Evolutionary conservation across 2,329 filamentous ascomycete species (phyloP).

Genomic region (Chaetomium sp.): DNA sequence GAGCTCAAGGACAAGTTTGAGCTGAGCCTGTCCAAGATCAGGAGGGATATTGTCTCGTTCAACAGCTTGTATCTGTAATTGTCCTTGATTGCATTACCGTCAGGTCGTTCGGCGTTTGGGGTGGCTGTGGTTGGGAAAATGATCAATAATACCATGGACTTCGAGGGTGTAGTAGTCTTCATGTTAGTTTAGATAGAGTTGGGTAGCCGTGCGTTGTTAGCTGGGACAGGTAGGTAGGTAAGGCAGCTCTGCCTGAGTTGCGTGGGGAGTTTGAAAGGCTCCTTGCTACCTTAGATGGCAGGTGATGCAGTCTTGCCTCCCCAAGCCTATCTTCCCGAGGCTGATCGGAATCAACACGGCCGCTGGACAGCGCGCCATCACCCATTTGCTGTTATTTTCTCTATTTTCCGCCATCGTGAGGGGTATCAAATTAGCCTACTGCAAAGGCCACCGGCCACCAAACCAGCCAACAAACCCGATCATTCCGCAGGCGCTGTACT

Average conservation of each 20-base stretch:
- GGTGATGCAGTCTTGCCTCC: neutral
- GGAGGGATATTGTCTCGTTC: conserved; percentile 77
- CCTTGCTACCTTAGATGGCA: neutral
- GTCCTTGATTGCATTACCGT: conserved; percentile 4
- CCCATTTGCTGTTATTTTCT: conserved; percentile 9
- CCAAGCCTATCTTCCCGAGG: neutral
- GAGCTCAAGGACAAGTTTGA: conserved; percentile 94
- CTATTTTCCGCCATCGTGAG: neutral
- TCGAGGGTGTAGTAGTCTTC: neutral
- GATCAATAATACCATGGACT: conserved; percentile 12
- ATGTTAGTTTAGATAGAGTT: neutral
- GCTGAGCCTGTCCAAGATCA: conserved; percentile 78
- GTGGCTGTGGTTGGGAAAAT: conserved; percentile 1
- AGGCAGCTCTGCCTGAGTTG: neutral
- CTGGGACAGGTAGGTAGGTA: neutral
- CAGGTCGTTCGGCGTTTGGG: conserved; percentile 8
- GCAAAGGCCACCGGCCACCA: neutral
- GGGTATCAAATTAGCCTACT: conserved; percentile 3
- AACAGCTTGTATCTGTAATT: conserved; percentile 38
- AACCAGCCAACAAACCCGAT: neutral
- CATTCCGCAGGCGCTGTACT: neutral
- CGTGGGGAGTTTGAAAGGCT: neutral
- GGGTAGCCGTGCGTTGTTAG: neutral
- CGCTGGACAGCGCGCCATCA: conserved; percentile 21
- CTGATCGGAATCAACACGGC: conserved; percentile 20